Evolutionary conservation across 768 basidiomycete species (phyloP).

Genomic region (Boletus tylopilopsis): DNA sequence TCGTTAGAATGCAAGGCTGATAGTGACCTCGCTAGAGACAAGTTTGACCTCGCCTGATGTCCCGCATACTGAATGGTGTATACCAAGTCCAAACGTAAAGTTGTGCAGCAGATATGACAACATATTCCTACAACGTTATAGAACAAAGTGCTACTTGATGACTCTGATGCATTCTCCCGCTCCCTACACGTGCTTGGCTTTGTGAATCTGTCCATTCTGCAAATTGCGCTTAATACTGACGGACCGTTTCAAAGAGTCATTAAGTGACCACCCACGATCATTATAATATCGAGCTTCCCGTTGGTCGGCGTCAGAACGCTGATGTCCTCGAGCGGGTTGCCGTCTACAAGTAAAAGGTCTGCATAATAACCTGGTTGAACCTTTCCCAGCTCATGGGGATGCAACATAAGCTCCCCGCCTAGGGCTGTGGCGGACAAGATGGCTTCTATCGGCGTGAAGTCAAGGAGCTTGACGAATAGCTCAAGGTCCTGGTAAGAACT

Average conservation of each 20-base stretch:
- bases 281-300: constrained; percentile 31
- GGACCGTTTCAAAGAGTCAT: background rate
- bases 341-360: constrained; percentile 34
- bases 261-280: constrained; percentile 27
- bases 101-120: too few species aligned
- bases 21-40: too few species aligned
- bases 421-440: constrained; percentile 33
- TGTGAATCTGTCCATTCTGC: constrained; percentile 29
- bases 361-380: constrained; percentile 36
- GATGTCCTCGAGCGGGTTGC: constrained; percentile 36
- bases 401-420: constrained; percentile 36
- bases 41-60: too few species aligned
- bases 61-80: too few species aligned
- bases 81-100: too few species aligned
- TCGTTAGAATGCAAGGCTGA: too few species aligned
- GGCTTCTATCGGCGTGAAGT: constrained; percentile 35
- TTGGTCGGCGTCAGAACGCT: constrained; percentile 27
- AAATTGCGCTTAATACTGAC: background rate
- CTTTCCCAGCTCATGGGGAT: constrained; percentile 35
- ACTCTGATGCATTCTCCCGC: background rate
- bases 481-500: constrained; percentile 36
- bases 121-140: background rate
- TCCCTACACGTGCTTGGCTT: background rate
- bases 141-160: background rate
- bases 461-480: constrained; percentile 35